Evolutionary conservation across 1,139 yeast genomes (phyloP), one percentile per base, ranked within the genome.

Genomic region (Tardiomyces depauwii): DNA sequence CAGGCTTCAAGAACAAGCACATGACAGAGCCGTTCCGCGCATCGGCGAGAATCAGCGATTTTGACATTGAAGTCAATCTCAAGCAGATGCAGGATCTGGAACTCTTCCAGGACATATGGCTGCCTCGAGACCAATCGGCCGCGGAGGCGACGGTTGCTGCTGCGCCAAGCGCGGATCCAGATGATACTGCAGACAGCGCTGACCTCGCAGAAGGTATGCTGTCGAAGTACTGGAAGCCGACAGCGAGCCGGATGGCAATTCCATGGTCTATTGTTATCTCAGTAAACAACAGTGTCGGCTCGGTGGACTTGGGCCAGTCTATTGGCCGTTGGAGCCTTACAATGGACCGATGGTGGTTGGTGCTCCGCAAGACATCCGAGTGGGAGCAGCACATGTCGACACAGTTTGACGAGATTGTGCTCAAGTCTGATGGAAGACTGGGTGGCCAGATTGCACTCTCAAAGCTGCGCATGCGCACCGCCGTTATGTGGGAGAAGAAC

Each of bases 31-130:
- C 64, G 0, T 44, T 55, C 21, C 55, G 55, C 42, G 51, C 84
- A 0, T 72, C 80, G 1, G 78, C 78, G 1, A 70, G 75, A 10
- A 58, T 88, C 4, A 67, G 74, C 0, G 78, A 77, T 49, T 77
- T 84, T 2, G 71, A 68, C 42, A 74, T 84, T 0, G 85, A 77
- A 55, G 66, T 89, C 47, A 86, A 87, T 57, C 70, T 88, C 49
- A 85, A 85, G 55, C 97, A 91, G 60, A 72, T 84, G 47, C 96
- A 88, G 58, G 96, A 91, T 61, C 66, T 89, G 48, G 83, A 84
- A 45, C 65, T 89, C 33, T 91, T 91, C 63, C 72, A 73, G 49
- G 96, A 91, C 61, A 80, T 89, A 39, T 91, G 97, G 97, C 64
- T 76, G 43, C 83, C 93, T 32, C 45, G 19, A 10, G n/a, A 6